Percentiles rank a stretch among this genome's conserved stretches.
Evolutionary conservation across 805 yeast genomes (phyloP).

Genomic region (Schizosaccharomyces lindneri): DNA sequence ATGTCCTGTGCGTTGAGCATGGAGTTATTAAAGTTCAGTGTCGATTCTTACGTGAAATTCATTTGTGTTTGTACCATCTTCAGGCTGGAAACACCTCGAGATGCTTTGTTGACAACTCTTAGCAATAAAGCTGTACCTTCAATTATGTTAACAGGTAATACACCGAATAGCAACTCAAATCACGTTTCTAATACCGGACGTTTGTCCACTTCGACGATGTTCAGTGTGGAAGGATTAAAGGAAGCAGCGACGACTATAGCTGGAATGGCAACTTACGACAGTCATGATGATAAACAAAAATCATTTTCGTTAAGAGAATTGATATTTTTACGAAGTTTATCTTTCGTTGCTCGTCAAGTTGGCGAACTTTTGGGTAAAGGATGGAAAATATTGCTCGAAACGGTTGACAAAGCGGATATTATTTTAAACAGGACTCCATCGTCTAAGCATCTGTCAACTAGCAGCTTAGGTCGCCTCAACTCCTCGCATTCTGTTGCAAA

Average conservation of each 20-base stretch:
- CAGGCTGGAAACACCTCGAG: slow-evolving; percentile 30
- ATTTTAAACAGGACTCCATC: neutral
- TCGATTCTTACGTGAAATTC: slow-evolving; percentile 54
- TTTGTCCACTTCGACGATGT: neutral
- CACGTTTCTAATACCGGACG: neutral
- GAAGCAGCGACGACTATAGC: neutral
- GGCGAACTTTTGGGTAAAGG: neutral
- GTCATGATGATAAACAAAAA: neutral
- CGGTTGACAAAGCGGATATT: neutral
- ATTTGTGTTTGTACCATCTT: slow-evolving; percentile 65
- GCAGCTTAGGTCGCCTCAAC: neutral
- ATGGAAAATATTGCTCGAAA: neutral
- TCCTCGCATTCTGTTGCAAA: neutral
- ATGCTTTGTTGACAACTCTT: slow-evolving; percentile 22
- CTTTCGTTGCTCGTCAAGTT: neutral
- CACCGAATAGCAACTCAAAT: neutral
- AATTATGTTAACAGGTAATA: slow-evolving; percentile 6
- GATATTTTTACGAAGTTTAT: neutral
- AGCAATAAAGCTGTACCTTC: slow-evolving; percentile 12
- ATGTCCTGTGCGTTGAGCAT: slow-evolving; percentile 44
- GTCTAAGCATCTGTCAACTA: neutral
- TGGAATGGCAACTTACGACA: neutral
- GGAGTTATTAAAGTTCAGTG: slow-evolving; percentile 39
- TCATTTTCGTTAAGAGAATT: neutral
- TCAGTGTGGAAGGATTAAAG: neutral